These are phyloP conservation scores for Artemisia tridentata DNA, from an alignment of 129 eudicot genomes.

Conservation along the genomic window DNA sequence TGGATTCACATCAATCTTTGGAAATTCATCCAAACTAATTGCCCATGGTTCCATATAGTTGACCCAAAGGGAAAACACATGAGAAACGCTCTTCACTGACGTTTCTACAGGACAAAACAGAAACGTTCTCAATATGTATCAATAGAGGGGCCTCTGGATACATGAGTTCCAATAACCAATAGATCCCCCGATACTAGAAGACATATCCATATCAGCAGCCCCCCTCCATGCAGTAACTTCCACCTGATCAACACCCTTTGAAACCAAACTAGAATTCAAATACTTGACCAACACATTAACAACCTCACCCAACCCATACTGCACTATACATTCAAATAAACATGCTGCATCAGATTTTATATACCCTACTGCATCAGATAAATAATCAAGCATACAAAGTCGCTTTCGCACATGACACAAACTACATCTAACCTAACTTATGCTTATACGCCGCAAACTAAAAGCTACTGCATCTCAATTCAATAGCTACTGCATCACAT, in stretches of 20 bases:
- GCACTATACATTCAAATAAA: no score
- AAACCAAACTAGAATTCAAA: conserved; percentile 50
- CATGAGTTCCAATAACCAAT: conserved; percentile 61
- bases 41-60: conserved; percentile 84
- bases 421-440: no score
- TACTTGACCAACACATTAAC: conserved; percentile 73
- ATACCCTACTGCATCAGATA: no score
- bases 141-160: conserved; percentile 84
- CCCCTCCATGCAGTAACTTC: conserved; percentile 45
- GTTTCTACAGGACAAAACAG: conserved; percentile 82
- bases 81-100: conserved; percentile 77
- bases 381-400: no score
- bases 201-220: conserved; percentile 38
- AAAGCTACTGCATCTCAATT: no score
- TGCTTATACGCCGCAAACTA: no score
- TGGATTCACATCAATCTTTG: conserved; percentile 41
- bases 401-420: no score
- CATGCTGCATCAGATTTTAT: no score
- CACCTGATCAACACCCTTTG: conserved; percentile 31
- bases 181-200: conserved; percentile 36
- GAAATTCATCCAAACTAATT: conserved; percentile 54
- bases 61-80: conserved; percentile 81
- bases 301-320: conserved; percentile 82
- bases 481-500: no score
- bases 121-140: conserved; percentile 80